Base-by-base conservation (phyloP, 2,329 filamentous ascomycete species). In the Albophoma yamanashiensis region DNA sequence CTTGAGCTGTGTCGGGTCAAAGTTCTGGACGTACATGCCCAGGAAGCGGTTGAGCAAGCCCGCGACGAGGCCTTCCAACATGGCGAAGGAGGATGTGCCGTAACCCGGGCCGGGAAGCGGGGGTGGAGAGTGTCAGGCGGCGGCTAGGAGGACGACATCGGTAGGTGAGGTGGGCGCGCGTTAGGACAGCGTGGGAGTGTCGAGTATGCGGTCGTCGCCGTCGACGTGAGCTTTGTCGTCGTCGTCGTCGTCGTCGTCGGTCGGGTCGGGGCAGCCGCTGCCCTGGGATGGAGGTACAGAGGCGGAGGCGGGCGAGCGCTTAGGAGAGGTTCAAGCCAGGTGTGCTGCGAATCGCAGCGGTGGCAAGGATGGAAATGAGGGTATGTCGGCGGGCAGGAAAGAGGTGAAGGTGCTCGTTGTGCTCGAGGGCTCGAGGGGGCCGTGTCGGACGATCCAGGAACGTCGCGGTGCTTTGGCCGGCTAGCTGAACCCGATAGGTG, bases 21-120 rank as follows among this genome's bases (percentile, higher is more conserved):
- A 99, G 77, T 99, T 97, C 83, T 96, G 92, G 76, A 99, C 93
- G 76, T 99, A 99, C 89, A 97, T 96, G 82, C 94, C 95, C 85
- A 99, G 79, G 78, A 99, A 97, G 80, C 95, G 89, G 80, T 99
- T 99, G 69, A 99, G 88, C 80, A 99, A 82, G 77, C 93, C 95
- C 69, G 94, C 92, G 65, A 97, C 94, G 68, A 99, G 83, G 67
- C 92, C 91, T 83, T 99, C 94, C 78, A 99, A 86, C 94, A 99
- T 99, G 70, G 74, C 82, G 81, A 78, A 74, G 74, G 74, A 68
- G 67, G 70, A 74, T 72, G 72, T 79, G 85, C 82, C 89, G 84
- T 91, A 70, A 88, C 85, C 88, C 88, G 71, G 89, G 87, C 85
- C 79, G 76, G 86, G 62, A 64, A 65, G 62, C 59, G 58, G 62